Conservation (phyloP, 1,139 yeast species). For the Nadsonia starkeyi-henricii region DNA sequence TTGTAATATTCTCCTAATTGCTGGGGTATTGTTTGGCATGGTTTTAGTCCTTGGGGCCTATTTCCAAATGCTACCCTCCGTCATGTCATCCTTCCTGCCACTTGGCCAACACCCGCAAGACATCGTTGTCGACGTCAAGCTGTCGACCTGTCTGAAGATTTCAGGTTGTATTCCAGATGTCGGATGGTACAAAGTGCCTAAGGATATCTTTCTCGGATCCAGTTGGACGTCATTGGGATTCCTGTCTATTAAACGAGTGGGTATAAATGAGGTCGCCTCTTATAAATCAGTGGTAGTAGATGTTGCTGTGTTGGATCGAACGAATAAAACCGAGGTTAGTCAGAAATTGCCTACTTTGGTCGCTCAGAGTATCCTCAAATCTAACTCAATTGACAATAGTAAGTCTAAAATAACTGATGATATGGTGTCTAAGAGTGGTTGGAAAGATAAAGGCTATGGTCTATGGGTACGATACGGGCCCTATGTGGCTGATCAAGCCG, state of each 20-base stretch:
- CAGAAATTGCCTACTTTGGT: too few relatives aligned
- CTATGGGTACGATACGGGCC: slow-evolving; percentile 38
- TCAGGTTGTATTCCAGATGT: neutral
- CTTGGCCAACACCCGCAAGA: neutral
- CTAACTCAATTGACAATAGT: too few relatives aligned
- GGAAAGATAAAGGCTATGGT: slow-evolving; percentile 28
- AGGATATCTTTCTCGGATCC: neutral
- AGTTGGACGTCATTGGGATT: neutral
- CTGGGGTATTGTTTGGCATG: neutral
- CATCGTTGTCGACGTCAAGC: neutral
- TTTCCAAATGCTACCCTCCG: neutral
- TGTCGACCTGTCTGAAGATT: neutral
- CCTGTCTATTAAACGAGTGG: neutral
- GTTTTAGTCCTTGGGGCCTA: neutral
- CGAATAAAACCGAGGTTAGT: neutral
- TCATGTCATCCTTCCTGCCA: neutral
- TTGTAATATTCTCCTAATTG: neutral
- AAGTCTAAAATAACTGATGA: neutral
- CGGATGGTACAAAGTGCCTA: neutral
- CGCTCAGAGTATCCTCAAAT: too few relatives aligned
- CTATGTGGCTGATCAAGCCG: slow-evolving; percentile 23
- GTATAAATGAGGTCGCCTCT: neutral
- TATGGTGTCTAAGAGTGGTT: slow-evolving; percentile 17
- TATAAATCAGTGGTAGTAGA: neutral
- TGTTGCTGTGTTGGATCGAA: neutral